These are phyloP conservation scores for Conidiobolus incongruus DNA, from an alignment of 371 early-diverging fungal genomes.

Conservation along the genomic window DNA sequence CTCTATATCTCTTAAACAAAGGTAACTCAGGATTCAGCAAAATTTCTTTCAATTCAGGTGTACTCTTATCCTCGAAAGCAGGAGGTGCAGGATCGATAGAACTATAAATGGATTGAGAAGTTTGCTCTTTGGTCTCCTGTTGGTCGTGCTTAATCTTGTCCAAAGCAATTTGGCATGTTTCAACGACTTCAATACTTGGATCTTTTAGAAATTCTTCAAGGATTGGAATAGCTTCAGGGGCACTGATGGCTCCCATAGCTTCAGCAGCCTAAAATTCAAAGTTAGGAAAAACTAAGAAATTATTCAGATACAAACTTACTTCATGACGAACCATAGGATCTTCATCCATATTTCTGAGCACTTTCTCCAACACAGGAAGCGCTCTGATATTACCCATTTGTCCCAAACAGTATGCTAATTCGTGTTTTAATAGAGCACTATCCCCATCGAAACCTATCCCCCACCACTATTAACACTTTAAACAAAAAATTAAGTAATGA, in stretches of 20 bases:
- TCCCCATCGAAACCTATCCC: constrained; percentile 48
- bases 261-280: constrained; percentile 61
- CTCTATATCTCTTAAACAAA: constrained; percentile 88
- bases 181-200: constrained; percentile 40
- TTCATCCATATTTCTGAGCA: constrained; percentile 44
- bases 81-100: constrained; percentile 93
- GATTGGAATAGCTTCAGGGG: constrained; percentile 29
- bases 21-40: constrained; percentile 46
- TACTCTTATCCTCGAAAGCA: constrained; percentile 22
- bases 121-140: constrained; percentile 19
- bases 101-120: constrained; percentile 18
- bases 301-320: constrained; percentile 17
- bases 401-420: constrained; percentile 96
- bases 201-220: constrained; percentile 52
- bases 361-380: constrained; percentile 36
- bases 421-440: constrained; percentile 94
- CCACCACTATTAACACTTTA: not conserved
- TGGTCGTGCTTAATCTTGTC: constrained; percentile 62
- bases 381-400: constrained; percentile 86
- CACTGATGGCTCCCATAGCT: constrained; percentile 87
- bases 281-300: constrained; percentile 2
- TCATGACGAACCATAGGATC: constrained; percentile 98
- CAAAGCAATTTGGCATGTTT: constrained; percentile 92
- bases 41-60: constrained; percentile 32
- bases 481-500: not conserved